phyloP scores from a whole-genome alignment of 2,329 filamentous ascomycete genomes.

The Calonectria montana region DNA sequence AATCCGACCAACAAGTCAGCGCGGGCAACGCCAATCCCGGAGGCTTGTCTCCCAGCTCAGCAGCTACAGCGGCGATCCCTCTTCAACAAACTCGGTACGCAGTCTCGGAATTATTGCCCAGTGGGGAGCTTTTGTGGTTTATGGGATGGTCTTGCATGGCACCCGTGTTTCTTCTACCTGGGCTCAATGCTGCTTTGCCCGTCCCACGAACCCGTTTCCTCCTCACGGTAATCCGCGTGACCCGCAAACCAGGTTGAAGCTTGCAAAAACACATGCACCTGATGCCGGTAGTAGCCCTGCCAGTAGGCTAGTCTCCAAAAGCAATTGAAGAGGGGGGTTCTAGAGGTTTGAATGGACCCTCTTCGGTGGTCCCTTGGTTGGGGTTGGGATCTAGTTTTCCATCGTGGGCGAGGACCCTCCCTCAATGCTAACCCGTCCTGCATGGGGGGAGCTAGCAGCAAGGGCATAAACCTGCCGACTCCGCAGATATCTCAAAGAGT shows the following conservation, averaged over 20 bases:
- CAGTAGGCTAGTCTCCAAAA: neutral
- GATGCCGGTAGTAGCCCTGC: neutral
- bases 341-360: neutral
- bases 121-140: neutral
- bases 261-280: neutral
- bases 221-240: constrained; percentile 5
- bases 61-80: constrained; percentile 20
- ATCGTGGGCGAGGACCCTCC: constrained; percentile 1
- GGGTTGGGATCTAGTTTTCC: neutral
- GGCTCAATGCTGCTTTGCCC: neutral
- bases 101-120: constrained; percentile 1
- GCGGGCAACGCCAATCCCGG: constrained; percentile 17
- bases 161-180: neutral
- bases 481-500: constrained; percentile 8
- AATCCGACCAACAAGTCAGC: neutral
- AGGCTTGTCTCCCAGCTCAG: constrained; percentile 7
- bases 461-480: neutral
- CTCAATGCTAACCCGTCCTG: constrained; percentile 9
- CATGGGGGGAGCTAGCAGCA: neutral
- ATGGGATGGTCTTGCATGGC: neutral
- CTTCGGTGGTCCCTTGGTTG: neutral
- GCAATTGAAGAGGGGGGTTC: neutral
- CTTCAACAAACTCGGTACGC: neutral
- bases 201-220: neutral
- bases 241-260: neutral